A percentile compares a stretch with the other conserved stretches of the same genome.
These are phyloP conservation scores for Trypanosoma caninum DNA, from an alignment of 208 protist species.

Conservation along the genomic window DNA sequence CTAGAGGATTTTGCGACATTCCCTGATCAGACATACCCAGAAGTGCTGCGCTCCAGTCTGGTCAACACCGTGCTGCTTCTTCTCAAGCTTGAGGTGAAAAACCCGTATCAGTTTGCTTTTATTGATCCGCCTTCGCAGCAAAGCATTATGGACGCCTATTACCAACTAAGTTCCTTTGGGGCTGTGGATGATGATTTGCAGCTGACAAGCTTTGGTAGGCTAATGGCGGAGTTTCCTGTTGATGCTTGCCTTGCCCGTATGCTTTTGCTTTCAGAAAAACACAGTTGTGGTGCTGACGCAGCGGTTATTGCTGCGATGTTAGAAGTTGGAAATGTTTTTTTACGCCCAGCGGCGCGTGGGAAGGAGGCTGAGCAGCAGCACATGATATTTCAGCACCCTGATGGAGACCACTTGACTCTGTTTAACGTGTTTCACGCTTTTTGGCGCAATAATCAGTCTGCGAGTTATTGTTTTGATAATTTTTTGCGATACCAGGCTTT, in stretches of 20 bases:
- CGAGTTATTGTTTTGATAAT: constrained; percentile 67
- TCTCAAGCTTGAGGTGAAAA: constrained; percentile 95
- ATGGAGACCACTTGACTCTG: constrained; percentile 80
- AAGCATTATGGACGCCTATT: constrained; percentile 95
- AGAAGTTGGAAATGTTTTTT: constrained; percentile 69
- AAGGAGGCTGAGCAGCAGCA: constrained; percentile 49
- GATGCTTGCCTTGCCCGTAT: constrained; percentile 94
- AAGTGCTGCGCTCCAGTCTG: constrained; percentile 97
- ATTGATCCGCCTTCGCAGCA: constrained; percentile 97
- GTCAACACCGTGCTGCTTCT: constrained; percentile 94
- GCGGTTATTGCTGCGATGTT: constrained; percentile 87
- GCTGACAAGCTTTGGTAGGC: constrained; percentile 64
- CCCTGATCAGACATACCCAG: constrained; percentile 85
- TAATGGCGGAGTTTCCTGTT: constrained; percentile 72
- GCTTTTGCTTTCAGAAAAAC: constrained; percentile 67
- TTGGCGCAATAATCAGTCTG: constrained; percentile 28
- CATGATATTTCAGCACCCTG: constrained; percentile 39
- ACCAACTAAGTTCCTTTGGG: constrained; percentile 97
- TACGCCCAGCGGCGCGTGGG: constrained; percentile 29
- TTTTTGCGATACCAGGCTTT: constrained; percentile 67
- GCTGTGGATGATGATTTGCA: constrained; percentile 95
- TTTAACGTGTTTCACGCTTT: constrained; percentile 83
- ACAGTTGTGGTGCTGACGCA: constrained; percentile 80
- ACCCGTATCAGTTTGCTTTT: constrained; percentile 96
- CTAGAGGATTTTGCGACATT: constrained; percentile 72